Evolutionary conservation across 1,284 basidiomycete genomes (phyloP), one percentile per base, ranked within the genome.

Genomic region (Puccinia horiana): DNA sequence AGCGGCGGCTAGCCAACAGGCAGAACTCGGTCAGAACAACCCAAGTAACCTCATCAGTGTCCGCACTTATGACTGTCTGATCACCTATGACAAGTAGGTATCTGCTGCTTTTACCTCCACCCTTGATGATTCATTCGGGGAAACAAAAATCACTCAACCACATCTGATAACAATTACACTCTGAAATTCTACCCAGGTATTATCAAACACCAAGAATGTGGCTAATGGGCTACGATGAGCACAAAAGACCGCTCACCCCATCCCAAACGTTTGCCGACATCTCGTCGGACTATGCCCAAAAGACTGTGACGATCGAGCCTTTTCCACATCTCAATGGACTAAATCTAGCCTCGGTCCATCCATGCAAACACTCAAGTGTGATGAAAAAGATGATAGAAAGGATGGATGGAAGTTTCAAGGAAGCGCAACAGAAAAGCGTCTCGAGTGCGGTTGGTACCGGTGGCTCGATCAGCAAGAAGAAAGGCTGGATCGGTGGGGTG

Each of bases 341-440:
- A 84, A 85, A 29, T 85, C 85, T 32, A 85, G 95, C 94, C 0
- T 93, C 92, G 0, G 96, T 99, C 14, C 96, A 99, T 87, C 96
- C 96, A 0, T 99, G 96, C 91, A 98, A 98, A 87, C 96, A 99
- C 87, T 94, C 96, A 0, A 94, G 92, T 86, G 97, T 99, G 79
- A 99, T 99, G 97, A 98, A 97, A 90, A 99, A 98, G 88, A 95
- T 99, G 84, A 98, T 99, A 86, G 96, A 98, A 87, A 91, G 96
- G 80, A 98, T 99, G 95, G 97, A 98, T 87, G 91, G 83, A 0
- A 85, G 84, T 32, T 86, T 88, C 23, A 83, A 85, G 26, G 86
- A 87, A 75, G 84, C 85, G 78, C 92, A 87, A 92, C 91, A 83
- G 74, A 85, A 84, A 81, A 87, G 83, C 91, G 76, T 89, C 90